Evolutionary conservation across 2,329 filamentous ascomycete genomes (phyloP), one percentile per base, ranked within the genome.

Genomic region (Malbranchea cinnamomea): DNA sequence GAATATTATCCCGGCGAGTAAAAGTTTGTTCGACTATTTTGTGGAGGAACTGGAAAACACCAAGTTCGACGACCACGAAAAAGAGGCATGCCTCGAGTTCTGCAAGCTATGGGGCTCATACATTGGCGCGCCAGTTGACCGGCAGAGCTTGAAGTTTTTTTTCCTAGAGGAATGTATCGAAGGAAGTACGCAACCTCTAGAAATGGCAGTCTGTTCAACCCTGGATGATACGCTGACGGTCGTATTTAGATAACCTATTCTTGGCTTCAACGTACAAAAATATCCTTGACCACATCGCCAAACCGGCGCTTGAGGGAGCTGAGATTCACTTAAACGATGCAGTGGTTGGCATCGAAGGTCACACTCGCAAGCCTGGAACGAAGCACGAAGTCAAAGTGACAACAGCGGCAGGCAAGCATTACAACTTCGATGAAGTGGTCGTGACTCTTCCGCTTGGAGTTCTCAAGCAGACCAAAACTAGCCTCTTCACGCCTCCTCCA

Each of bases 91-190:
- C 19, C 45, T 73, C 4, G 57, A 69, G 23, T 59, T 70, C 42
- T 63, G 65, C 11, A 63, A 67, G 34, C 63, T 73, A 50, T 78
- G 71, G 71, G 72, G 71, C 21, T 63, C 66, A 1, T 77, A 76
- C 46, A 65, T 77, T 6, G 73, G 73, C 5, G 68, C 67, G 35
- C 59, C 66, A 0, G 57, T 74, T 17, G 62, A 68, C 40, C 60
- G 52, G 25, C 72, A 77, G 45, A 74, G 68, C 42, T 47, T 78
- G 37, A 70, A 65, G 41, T 77, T 70, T 47, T 74, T 75, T 43
- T 73, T 67, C 57, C 53, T 78, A 16, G 73, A 78, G 43, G 71
- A 76, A 44, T 74, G 69, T 34, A 68, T 76, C 28, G 71, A 75
- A 41, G 72, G 72, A 11, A 59, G 62, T 60, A 47, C 37, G 56